Base-by-base conservation (phyloP, 2,329 filamentous ascomycete species). In the Shiraia sp. region DNA sequence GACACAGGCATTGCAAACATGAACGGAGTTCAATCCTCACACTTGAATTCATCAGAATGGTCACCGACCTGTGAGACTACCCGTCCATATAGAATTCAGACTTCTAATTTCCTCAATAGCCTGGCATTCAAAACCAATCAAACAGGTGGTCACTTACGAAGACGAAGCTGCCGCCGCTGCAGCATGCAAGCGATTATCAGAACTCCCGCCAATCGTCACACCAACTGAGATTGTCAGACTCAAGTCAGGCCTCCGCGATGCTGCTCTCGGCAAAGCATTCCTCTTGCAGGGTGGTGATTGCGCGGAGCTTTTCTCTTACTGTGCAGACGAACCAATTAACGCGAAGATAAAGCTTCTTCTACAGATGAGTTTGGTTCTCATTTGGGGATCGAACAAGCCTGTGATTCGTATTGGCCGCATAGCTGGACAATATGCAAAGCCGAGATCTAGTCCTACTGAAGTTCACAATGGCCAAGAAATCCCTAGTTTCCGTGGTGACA, bases 391-490 rank as follows among this genome's bases (percentile, higher is more conserved):
- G 16, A 83, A 85, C 59, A 85, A 85, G 62, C 88, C 88, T 5
- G 90, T 99, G 3, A 90, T 99, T 33, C 84, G 93, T 55, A 95
- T 99, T 61, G 93, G 90, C 12, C 84, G 93, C 47, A 96, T 97
- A 84, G 93, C 93, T 10, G 93, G 93, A 3, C 93, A 99, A 76
- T 99, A 96, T 64, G 93, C 93, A 22, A 99, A 99, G 73, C 93
- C 92, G 2, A 79, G 93, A 42, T 96, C 90, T 3, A 95, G 86
- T 57, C 88, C 92, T 0, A 91, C 83, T 26, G 93, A 99, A 74
- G 79, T 83, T 2, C 75, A 95, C 36, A 77, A 95, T 51, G 91
- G 90, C 36, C 81, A 82, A 45, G 82, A 90, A 62, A 86, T 96
- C 40, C 88, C 89, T 3, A 93, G 88, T 29, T 99, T 97, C 78